phyloP scores from a whole-genome alignment of 176 grass and related monocot genomes.

The Oryza meyeriana region DNA sequence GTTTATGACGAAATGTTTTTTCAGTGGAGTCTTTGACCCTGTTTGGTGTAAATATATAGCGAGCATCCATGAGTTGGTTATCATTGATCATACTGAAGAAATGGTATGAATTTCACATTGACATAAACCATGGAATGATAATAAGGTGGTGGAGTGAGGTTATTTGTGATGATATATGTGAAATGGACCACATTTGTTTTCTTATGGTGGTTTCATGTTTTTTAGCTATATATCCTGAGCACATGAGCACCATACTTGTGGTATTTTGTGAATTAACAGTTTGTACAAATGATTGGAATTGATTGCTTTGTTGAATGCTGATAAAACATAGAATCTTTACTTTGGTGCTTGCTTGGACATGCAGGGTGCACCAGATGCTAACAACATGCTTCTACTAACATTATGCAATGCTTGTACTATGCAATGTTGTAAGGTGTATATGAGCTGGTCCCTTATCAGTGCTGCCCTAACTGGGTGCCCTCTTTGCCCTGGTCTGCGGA shows the following conservation, averaged over 20 bases:
- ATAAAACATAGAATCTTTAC: background rate
- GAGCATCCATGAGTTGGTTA: background rate
- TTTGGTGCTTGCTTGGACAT: background rate
- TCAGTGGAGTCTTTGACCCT: background rate
- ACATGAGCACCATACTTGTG: background rate
- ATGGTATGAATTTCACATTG: background rate
- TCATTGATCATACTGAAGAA: background rate
- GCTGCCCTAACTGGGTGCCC: background rate
- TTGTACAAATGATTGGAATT: background rate
- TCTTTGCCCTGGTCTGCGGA: background rate
- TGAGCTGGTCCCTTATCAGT: background rate
- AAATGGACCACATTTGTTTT: background rate
- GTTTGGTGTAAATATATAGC: background rate
- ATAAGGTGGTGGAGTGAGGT: no score
- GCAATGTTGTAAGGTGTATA: background rate
- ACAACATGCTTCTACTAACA: background rate
- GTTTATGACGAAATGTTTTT: background rate
- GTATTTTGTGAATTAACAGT: background rate
- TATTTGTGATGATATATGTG: background rate
- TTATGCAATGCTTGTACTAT: background rate
- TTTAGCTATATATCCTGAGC: background rate
- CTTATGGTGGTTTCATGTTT: background rate
- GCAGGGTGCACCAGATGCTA: background rate
- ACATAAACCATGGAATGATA: background rate
- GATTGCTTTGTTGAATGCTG: background rate